Base-by-base conservation (phyloP, 352 stramenopile species). In the Globisporangium paroecandrum region DNA sequence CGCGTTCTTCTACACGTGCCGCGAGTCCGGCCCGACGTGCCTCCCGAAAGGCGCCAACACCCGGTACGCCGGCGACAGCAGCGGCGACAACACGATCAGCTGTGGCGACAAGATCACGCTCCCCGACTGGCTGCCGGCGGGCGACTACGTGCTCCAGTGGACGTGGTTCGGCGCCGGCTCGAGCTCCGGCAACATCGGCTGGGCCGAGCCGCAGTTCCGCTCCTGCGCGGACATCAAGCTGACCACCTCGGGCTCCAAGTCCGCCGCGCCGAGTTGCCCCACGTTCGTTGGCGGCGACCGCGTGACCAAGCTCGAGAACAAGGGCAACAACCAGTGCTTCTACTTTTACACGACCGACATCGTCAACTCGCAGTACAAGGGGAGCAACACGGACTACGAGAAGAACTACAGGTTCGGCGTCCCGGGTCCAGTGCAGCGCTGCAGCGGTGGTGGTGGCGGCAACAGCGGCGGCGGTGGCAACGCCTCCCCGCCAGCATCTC, bases 111-210 rank as follows among this genome's bases (percentile, higher is more conserved):
- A 78, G n/a, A 77, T 88, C 69, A 82, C 68, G 51, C 71, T 88
- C 0, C 79, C 79, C 0, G 70, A 85, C 59, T 83, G 78, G 73
- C 58, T 84, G 1, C 58, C 66, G 13, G 66, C 75, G 32, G 79
- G 79, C 3, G 79, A 88, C 69, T 88, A 88, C 51, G 78, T 87
- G 41, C 62, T 89, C 58, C 81, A 89, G 64, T 87, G 78, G 81
- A 76, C 77, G 24, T 87, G 81, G 81, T 78, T 83, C 27, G 66
- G 68, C 20, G 78, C 70, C 12, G 81, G 81, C 24, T 84, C 75
- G 51, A 85, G 76, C 58, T 83, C 77, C 58, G 78, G 81, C 32
- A 82, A 87, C 62, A 71, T 85, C 41, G 77, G 73, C 10, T 87
- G 77, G 78, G 70, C 71, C n/a, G 77, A 78, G 58, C 67, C 65